Base-by-base conservation (phyloP, 257 asterid species). In the Rhazya stricta region DNA sequence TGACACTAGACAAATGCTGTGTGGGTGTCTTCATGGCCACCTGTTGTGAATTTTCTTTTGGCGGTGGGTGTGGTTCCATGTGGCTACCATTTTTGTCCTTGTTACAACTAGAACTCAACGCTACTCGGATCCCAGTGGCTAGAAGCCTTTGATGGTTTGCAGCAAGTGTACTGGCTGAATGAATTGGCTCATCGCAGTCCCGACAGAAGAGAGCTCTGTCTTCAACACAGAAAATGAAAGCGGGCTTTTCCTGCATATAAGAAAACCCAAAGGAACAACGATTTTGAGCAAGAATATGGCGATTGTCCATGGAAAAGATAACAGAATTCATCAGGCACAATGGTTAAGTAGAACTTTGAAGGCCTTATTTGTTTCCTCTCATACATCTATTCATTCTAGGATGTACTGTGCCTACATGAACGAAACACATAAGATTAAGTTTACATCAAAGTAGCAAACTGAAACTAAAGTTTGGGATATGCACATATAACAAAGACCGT, bases 201-300 rank as follows among this genome's bases (percentile, higher is more conserved):
- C 86, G 92, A 84, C 99, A 94, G 73, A 90, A 89, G 73, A 94
- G 91, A 43, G 97, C 99, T 84, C 99, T 84, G 81, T 94, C 99
- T 86, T 94, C 99, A 16, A 94, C 98, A 50, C 99, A 94, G 91
- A 94, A 94, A 58, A 94, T 94, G 86, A 94, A 94, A 4, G 99
- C 98, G 36, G 97, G 83, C 80, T 87, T 92, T 63, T 90, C 97
- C 98, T 94, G 76, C 12, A 51, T 4, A 8, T 10, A 18, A 51
- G 61, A 48, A 27, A 21, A 68, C 18, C 23, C 27, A 25, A 5
- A 23, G 57, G 39, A 42, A 68, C 0, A 68, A 67, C 18, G 2
- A 39, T 1, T 16, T 13, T 37, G 3, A 67, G 53, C 15, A 67
- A 67, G 32, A 39, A 36, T 67, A 21, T 19, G 13, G 21, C 4